Evolutionary conservation across 768 basidiomycete species (phyloP).

Genomic region (Lactarius vividus): DNA sequence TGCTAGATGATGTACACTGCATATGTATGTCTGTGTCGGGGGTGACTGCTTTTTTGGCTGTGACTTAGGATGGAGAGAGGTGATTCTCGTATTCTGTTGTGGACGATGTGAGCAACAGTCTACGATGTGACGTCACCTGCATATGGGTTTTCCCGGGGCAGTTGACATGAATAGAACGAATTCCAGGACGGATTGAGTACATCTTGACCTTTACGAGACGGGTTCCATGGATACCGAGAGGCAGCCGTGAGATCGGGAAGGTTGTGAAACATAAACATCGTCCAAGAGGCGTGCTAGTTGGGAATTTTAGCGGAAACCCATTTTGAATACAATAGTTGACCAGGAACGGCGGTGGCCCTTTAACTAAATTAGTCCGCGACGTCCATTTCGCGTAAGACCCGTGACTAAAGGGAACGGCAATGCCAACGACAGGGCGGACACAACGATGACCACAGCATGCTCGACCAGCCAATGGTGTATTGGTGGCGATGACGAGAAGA

Average conservation of each 20-base stretch:
- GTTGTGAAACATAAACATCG: conserved; percentile 2
- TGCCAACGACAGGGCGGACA: background rate
- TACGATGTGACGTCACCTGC: conserved; percentile 12
- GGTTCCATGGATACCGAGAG: conserved; percentile 21
- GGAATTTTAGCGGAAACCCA: conserved; percentile 10
- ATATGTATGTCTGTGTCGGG: background rate
- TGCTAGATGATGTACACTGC: background rate
- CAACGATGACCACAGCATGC: conserved; percentile 7
- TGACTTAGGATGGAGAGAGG: background rate
- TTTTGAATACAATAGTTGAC: conserved; percentile 17
- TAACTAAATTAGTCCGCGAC: conserved; percentile 5
- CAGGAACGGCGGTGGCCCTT: conserved; percentile 19
- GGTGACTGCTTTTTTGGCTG: background rate
- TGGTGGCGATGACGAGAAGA: background rate
- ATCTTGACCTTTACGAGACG: background rate
- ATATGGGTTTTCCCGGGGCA: background rate
- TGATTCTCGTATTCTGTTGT: background rate
- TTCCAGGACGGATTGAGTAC: background rate
- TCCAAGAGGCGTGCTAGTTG: conserved; percentile 5
- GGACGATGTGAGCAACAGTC: background rate
- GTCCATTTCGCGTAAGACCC: conserved; percentile 22
- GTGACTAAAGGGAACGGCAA: conserved; percentile 11
- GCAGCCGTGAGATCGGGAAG: conserved; percentile 17
- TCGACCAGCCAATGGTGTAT: background rate
- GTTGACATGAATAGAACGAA: background rate